Evolutionary conservation across 257 asterid species (phyloP).

Genomic region (Pogostemon cablin): DNA sequence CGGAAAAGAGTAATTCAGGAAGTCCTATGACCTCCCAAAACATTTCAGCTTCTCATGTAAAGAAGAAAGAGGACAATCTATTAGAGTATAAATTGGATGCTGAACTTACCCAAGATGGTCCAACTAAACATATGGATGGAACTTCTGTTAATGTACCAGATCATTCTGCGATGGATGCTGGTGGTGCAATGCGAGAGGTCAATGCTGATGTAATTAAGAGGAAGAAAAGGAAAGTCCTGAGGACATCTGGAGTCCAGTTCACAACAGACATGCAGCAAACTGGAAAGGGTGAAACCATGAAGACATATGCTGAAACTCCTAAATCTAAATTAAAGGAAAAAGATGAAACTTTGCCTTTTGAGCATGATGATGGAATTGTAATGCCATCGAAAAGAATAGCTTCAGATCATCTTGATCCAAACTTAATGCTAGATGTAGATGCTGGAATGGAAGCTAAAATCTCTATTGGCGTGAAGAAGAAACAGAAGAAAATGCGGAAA

Average conservation of each 20-base stretch:
- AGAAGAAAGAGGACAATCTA: not conserved
- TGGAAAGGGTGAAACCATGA: slow-evolving; percentile 32
- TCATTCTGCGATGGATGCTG: slow-evolving; percentile 34
- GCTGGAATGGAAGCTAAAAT: slow-evolving; percentile 29
- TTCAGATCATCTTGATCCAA: slow-evolving; percentile 34
- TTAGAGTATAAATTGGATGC: slow-evolving; percentile 23
- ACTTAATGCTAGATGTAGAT: slow-evolving; percentile 24
- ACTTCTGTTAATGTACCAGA: slow-evolving; percentile 30
- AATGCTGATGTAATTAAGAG: slow-evolving; percentile 41
- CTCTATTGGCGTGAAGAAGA: slow-evolving; percentile 25
- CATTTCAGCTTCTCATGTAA: slow-evolving; percentile 8
- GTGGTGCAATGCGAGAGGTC: slow-evolving; percentile 34
- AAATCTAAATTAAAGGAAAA: slow-evolving; percentile 26
- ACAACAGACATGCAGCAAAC: slow-evolving; percentile 31
- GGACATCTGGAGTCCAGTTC: slow-evolving; percentile 40
- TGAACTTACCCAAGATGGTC: slow-evolving; percentile 33
- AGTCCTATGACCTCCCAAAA: slow-evolving; percentile 26
- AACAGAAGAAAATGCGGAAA: slow-evolving; percentile 27
- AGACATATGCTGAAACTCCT: slow-evolving; percentile 29
- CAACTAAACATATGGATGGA: slow-evolving; percentile 28
- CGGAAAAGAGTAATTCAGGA: slow-evolving; percentile 25
- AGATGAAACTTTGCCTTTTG: slow-evolving; percentile 22
- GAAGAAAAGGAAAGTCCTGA: slow-evolving; percentile 34
- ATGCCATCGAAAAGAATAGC: slow-evolving; percentile 24
- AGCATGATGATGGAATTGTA: slow-evolving; percentile 29